Percentiles rank a stretch among this genome's conserved stretches.
Evolutionary conservation across 2,329 filamentous ascomycete species (phyloP).

Genomic region (Pyrenochaeta sp.): DNA sequence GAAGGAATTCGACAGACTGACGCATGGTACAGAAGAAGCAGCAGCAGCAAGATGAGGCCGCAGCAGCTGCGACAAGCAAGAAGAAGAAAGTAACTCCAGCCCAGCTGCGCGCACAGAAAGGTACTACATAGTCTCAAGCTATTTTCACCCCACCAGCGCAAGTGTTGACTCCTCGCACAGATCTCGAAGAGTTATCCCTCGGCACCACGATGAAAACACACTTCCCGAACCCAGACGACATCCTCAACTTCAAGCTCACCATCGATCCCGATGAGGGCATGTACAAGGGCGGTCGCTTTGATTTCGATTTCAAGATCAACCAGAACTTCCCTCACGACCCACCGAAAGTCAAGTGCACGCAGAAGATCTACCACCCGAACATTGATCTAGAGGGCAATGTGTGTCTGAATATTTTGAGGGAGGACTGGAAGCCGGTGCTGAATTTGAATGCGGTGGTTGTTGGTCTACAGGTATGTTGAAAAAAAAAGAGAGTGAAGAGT

Average conservation of each 20-base stretch:
- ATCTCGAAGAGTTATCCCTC: constrained; percentile 82
- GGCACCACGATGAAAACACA: constrained; percentile 81
- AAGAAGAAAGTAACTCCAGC: constrained; percentile 99
- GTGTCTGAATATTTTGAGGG: constrained; percentile 93
- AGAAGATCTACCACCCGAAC: constrained; percentile 99
- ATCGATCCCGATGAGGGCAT: constrained; percentile 86
- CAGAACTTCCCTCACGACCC: constrained; percentile 97
- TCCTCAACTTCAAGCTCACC: constrained; percentile 82
- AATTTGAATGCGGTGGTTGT: constrained; percentile 97
- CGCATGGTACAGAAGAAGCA: constrained; percentile 78
- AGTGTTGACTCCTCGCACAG: constrained; percentile 54
- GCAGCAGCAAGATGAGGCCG: constrained; percentile 87
- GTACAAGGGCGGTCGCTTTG: constrained; percentile 89
- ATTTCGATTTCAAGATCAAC: constrained; percentile 91
- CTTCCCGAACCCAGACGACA: constrained; percentile 84
- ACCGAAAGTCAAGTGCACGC: constrained; percentile 93
- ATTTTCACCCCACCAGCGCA: not conserved
- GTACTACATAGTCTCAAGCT: constrained; percentile 56
- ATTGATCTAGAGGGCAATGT: constrained; percentile 98
- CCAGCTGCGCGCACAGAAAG: constrained; percentile 94
- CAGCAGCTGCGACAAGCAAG: constrained; percentile 79
- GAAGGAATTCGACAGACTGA: constrained; percentile 28
- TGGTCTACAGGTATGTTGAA: constrained; percentile 75
- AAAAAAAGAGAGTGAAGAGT: not conserved
- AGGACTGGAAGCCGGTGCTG: constrained; percentile 99